These are phyloP conservation scores for Hanseniaspora hatyaiensis DNA, from an alignment of 805 yeast species.

Conservation along the genomic window DNA sequence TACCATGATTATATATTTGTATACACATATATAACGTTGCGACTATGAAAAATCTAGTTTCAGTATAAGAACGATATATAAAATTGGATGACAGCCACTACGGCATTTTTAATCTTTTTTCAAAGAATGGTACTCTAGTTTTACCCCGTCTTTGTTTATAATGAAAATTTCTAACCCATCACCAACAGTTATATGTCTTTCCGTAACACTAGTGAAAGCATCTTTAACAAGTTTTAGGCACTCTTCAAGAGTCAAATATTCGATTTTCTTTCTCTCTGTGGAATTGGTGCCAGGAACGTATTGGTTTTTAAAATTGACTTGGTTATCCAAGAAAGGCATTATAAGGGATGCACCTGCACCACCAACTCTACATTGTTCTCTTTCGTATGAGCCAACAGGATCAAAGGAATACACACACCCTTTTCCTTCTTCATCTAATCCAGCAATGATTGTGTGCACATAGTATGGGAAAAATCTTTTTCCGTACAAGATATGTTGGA, in stretches of 20 bases:
- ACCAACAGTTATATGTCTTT: slow-evolving; percentile 96
- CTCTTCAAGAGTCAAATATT: slow-evolving; percentile 66
- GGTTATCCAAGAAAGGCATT: slow-evolving; percentile 96
- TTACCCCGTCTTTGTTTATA: slow-evolving; percentile 86
- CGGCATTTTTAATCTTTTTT: slow-evolving; percentile 62
- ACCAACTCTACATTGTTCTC: slow-evolving; percentile 95
- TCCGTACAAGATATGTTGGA: slow-evolving; percentile 81
- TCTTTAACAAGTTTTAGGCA: slow-evolving; percentile 80
- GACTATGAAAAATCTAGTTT: background rate
- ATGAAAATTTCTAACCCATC: slow-evolving; percentile 86
- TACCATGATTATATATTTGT: slow-evolving; percentile 2
- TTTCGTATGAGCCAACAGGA: slow-evolving; percentile 95
- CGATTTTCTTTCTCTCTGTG: slow-evolving; percentile 44
- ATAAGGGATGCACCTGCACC: slow-evolving; percentile 94
- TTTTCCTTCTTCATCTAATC: slow-evolving; percentile 72
- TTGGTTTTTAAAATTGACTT: slow-evolving; percentile 92
- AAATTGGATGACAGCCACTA: no score
- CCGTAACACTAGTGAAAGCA: slow-evolving; percentile 92
- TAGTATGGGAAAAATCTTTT: slow-evolving; percentile 95
- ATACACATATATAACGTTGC: slow-evolving; percentile 1
- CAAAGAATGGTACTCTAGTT: slow-evolving; percentile 69
- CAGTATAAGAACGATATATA: no score
- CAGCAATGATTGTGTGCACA: slow-evolving; percentile 89
- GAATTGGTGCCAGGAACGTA: slow-evolving; percentile 69
- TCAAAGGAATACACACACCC: slow-evolving; percentile 95